These are phyloP conservation scores for Nicotiana tomentosiformis DNA, from an alignment of 257 asterid genomes.

Conservation along the genomic window DNA sequence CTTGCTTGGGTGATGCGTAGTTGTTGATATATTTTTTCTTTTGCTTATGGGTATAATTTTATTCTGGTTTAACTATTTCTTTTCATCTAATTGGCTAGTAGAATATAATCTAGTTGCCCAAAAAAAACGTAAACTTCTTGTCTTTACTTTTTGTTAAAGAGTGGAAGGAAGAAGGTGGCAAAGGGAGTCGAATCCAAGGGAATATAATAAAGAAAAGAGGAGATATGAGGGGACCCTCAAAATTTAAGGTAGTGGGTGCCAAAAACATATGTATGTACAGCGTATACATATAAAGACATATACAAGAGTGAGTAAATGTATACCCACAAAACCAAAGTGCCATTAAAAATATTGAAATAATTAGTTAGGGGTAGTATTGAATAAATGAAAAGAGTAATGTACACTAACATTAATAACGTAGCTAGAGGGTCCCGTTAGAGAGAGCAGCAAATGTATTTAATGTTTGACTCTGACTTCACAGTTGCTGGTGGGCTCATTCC, in stretches of 20 bases:
- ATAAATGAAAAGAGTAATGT: background rate
- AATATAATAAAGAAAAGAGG: background rate
- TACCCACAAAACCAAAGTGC: background rate
- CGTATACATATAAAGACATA: background rate
- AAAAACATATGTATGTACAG: background rate
- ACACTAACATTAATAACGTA: background rate
- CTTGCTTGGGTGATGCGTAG: too few species aligned
- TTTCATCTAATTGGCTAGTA: background rate
- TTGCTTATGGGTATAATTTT: background rate
- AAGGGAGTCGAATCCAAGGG: background rate
- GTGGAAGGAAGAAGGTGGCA: background rate
- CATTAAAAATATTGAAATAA: background rate
- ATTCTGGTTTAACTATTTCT: background rate
- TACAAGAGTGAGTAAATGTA: constrained; percentile 3
- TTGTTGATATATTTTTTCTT: too few species aligned
- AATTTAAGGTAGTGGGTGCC: constrained; percentile 8
- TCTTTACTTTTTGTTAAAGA: background rate
- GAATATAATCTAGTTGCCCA: background rate
- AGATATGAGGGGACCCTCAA: background rate
- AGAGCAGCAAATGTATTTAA: background rate
- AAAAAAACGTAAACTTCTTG: background rate
- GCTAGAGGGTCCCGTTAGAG: background rate
- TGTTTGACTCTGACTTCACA: background rate
- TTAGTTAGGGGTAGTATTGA: background rate
- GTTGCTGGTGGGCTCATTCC: background rate